Conservation (phyloP, 2,329 filamentous ascomycete genomes). For the Blastomyces percursus region DNA sequence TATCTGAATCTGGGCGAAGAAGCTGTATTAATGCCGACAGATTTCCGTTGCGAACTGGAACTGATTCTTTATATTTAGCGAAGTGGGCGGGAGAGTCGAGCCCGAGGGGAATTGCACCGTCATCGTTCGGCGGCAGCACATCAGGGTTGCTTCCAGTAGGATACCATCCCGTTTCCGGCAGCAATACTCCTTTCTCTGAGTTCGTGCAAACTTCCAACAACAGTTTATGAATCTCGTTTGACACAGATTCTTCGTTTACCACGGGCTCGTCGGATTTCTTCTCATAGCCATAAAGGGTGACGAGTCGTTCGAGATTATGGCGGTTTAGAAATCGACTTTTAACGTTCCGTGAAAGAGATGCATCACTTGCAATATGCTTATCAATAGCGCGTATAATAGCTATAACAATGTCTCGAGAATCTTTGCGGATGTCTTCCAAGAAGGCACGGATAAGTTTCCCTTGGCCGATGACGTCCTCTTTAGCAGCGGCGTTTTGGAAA, state of each 20-base stretch:
- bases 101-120: slow-evolving; percentile 49
- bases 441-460: slow-evolving; percentile 57
- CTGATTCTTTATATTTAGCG: slow-evolving; percentile 52
- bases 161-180: slow-evolving; percentile 74
- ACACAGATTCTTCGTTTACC: slow-evolving; percentile 40
- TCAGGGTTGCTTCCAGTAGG: slow-evolving; percentile 57
- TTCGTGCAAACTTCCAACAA: slow-evolving; percentile 65
- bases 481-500: slow-evolving; percentile 64
- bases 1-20: slow-evolving; percentile 71
- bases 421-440: slow-evolving; percentile 65
- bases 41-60: slow-evolving; percentile 68
- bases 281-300: slow-evolving; percentile 54
- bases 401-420: slow-evolving; percentile 61
- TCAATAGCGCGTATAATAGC: slow-evolving; percentile 65
- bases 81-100: slow-evolving; percentile 61
- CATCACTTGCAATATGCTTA: slow-evolving; percentile 61
- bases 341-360: slow-evolving; percentile 56
- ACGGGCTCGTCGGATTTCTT: slow-evolving; percentile 36
- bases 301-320: slow-evolving; percentile 59
- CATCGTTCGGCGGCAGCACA: slow-evolving; percentile 35
- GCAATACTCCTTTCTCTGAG: slow-evolving; percentile 59
- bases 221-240: slow-evolving; percentile 62
- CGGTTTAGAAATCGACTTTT: slow-evolving; percentile 70
- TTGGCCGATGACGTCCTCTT: slow-evolving; percentile 72
- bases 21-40: slow-evolving; percentile 68